phyloP scores from a whole-genome alignment of 108 stramenopile genomes.

The Stephanodiscus minutulus region DNA sequence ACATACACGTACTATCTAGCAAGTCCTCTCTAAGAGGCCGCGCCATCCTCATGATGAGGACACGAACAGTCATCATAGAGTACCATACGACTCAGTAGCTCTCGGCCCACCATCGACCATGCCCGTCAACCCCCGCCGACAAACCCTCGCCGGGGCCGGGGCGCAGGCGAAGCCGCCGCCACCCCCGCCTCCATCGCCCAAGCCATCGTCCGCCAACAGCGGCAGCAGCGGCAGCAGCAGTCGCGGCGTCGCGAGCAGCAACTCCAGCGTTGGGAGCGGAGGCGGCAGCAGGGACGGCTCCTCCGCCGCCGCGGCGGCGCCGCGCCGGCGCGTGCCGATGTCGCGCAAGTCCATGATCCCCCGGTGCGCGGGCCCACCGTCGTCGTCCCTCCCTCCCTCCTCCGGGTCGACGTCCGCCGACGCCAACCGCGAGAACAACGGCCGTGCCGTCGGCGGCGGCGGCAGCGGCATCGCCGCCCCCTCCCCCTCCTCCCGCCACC shows the following conservation, averaged over 20 bases:
- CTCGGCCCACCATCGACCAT: conserved; percentile 5
- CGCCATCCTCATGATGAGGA: no score
- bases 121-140: conserved; percentile 37
- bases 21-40: no score
- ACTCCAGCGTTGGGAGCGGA: no score
- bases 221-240: conserved; percentile 12
- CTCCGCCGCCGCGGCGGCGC: no score
- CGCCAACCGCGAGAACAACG: conserved; percentile 20
- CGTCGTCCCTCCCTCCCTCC: not conserved
- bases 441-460: not conserved
- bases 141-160: conserved; percentile 42
- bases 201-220: not conserved
- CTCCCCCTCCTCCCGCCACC: conserved; percentile 22
- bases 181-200: conserved; percentile 8
- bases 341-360: conserved; percentile 45
- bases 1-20: no score
- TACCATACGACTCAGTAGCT: no score
- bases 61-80: not conserved
- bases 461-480: conserved; percentile 27
- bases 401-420: conserved; percentile 8
- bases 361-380: conserved; percentile 18
- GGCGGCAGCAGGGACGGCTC: conserved; percentile 5
- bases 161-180: conserved; percentile 29
- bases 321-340: conserved; percentile 23
- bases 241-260: conserved; percentile 1